Conservation (phyloP, 2,329 filamentous ascomycete species). For the Aspergillus niger region DNA sequence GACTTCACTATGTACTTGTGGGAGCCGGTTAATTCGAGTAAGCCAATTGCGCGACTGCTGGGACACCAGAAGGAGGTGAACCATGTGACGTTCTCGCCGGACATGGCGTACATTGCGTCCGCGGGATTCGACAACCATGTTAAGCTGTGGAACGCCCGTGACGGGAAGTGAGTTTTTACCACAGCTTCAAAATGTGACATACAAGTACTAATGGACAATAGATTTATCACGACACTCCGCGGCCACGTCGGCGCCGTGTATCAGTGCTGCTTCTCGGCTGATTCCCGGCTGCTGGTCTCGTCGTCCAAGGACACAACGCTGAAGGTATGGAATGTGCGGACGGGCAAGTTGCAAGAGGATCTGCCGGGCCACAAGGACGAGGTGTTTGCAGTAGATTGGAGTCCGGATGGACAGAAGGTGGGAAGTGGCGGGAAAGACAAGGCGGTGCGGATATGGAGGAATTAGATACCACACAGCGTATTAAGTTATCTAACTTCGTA, state of each 20-base stretch:
- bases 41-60: conserved; percentile 83
- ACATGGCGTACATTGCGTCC: conserved; percentile 83
- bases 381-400: conserved; percentile 95
- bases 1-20: conserved; percentile 97
- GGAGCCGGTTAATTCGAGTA: conserved; percentile 76
- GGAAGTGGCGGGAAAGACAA: conserved; percentile 94
- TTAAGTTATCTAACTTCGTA: background rate
- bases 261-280: conserved; percentile 87
- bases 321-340: conserved; percentile 91
- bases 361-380: conserved; percentile 89
- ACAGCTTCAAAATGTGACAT: no score
- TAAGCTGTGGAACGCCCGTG: conserved; percentile 83
- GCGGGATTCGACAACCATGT: conserved; percentile 93
- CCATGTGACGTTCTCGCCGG: conserved; percentile 90
- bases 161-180: conserved; percentile 54
- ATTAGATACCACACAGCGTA: conserved; percentile 43
- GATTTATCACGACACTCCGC: conserved; percentile 82
- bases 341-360: conserved; percentile 78
- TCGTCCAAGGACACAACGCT: conserved; percentile 89
- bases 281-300: conserved; percentile 85
- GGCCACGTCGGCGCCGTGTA: conserved; percentile 93
- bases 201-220: conserved; percentile 33
- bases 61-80: conserved; percentile 98
- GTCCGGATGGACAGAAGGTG: conserved; percentile 82
- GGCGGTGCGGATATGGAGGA: conserved; percentile 65